These are phyloP conservation scores for Metarhizium guizhouense DNA, from an alignment of 2,329 filamentous ascomycete species.

Conservation along the genomic window DNA sequence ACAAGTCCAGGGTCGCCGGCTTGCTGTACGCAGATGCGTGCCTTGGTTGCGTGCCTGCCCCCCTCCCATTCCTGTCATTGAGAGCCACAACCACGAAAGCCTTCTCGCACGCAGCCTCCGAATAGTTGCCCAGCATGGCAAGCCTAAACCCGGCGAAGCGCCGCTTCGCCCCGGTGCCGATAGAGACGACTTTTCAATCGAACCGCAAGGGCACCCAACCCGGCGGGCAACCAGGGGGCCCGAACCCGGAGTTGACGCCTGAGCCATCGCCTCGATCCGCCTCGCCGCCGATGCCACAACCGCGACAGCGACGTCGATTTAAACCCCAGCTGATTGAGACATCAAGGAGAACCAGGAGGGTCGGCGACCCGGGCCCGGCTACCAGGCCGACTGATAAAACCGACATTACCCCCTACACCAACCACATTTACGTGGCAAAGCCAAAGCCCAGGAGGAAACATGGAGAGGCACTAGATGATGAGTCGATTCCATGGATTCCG, in stretches of 20 bases:
- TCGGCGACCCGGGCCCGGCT: slow-evolving; percentile 53
- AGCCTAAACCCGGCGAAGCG: slow-evolving; percentile 35
- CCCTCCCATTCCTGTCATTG: not conserved
- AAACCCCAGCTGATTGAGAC: slow-evolving; percentile 77
- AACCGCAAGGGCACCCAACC: slow-evolving; percentile 29
- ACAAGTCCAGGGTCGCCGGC: not conserved
- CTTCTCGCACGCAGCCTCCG: not conserved
- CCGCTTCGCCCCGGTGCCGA: slow-evolving; percentile 59
- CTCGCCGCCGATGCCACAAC: slow-evolving; percentile 31
- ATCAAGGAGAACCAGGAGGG: slow-evolving; percentile 59
- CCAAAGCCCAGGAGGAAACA: slow-evolving; percentile 27
- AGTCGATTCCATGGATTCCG: slow-evolving; percentile 24
- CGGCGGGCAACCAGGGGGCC: slow-evolving; percentile 23
- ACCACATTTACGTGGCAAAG: slow-evolving; percentile 45
- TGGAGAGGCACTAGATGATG: slow-evolving; percentile 19
- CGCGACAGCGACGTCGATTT: slow-evolving; percentile 45
- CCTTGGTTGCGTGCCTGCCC: not conserved
- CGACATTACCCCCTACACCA: slow-evolving; percentile 58
- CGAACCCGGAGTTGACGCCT: slow-evolving; percentile 49
- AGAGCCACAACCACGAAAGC: not conserved
- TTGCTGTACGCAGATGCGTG: slow-evolving; percentile 1
- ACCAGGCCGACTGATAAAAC: slow-evolving; percentile 61
- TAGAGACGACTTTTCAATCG: slow-evolving; percentile 62
- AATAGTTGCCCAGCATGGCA: slow-evolving; percentile 21
- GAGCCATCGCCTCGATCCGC: slow-evolving; percentile 43